phyloP scores from a whole-genome alignment of 148 eudicot species.

The Rhododendron simsii region DNA sequence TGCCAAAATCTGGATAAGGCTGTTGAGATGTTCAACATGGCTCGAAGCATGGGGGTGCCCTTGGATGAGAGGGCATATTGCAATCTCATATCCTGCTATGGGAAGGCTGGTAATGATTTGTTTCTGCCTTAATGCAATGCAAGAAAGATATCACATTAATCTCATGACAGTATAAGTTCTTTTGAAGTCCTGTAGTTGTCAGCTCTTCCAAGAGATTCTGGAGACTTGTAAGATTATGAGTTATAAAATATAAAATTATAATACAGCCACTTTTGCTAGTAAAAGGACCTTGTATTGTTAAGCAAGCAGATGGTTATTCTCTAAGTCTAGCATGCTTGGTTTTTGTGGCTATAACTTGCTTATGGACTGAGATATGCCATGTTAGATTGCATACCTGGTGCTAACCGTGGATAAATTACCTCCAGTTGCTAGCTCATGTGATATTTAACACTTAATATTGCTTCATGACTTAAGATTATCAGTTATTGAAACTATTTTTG shows the following conservation, averaged over 20 bases:
- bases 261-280: background rate
- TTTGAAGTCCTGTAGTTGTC: background rate
- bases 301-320: background rate
- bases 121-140: background rate
- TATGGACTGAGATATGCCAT: background rate
- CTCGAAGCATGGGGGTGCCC: conserved; percentile 43
- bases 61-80: conserved; percentile 85
- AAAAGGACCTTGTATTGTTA: background rate
- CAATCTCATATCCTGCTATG: conserved; percentile 68
- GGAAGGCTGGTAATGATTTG: conserved; percentile 60
- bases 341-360: background rate
- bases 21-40: conserved; percentile 61
- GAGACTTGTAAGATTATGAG: background rate
- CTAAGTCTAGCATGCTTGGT: background rate
- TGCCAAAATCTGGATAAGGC: conserved; percentile 63
- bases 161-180: background rate
- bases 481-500: background rate
- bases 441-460: background rate
- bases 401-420: background rate
- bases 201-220: background rate
- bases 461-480: conserved; percentile 1
- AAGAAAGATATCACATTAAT: background rate
- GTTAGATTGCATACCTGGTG: background rate
- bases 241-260: background rate
- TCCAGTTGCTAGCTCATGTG: background rate